Base-by-base conservation (phyloP, 1,139 yeast genomes). In the Geotrichum klebahnii region DNA sequence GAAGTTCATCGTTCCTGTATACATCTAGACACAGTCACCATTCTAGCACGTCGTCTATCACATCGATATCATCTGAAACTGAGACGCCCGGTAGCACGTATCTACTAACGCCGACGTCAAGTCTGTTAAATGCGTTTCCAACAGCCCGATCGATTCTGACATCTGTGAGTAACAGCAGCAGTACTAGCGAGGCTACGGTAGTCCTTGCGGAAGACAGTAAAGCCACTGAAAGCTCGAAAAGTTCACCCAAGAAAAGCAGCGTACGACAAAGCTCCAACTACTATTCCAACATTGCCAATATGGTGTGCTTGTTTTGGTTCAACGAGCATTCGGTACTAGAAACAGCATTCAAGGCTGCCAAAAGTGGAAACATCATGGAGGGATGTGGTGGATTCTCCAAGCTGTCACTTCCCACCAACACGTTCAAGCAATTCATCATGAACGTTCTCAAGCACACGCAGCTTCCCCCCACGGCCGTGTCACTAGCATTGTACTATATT, bases 401-500 rank as follows among this genome's bases (percentile, higher is more conserved):
- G 20, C 51, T 53, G 35, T 48, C 61, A 8, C 35, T 53, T 14
- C 61, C 65, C 1, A 48, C 57, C 10, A 22, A 44, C 5, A 50
- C 53, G n/a, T 62, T 59, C 50, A 53, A 59, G 42, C 54, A 57
- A 39, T 67, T 64, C 53, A 59, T 64, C 17, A 34, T 53, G n/a
- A 55, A 55, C 17, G 58, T 68, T 5, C 57, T 69, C 33, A 52
- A 58, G 42, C 62, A 66, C 31, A 65, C 71, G 9, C 65, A 64
- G 46, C 59, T 70, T 22, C 67, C 72, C 2, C 62, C 64, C 22
- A 57, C 66, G 4, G 67, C 68, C 1, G 65, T 69, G 34, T 61
- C 66, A 12, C 59, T 66, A 31, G 72, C 73, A 0, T 53, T 70
- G 36, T 59, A 67, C 31, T 69, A 68, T 59, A 61, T 70, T 46